Evolutionary conservation across 768 basidiomycete species (phyloP).

Genomic region (Lentinula raphanica): DNA sequence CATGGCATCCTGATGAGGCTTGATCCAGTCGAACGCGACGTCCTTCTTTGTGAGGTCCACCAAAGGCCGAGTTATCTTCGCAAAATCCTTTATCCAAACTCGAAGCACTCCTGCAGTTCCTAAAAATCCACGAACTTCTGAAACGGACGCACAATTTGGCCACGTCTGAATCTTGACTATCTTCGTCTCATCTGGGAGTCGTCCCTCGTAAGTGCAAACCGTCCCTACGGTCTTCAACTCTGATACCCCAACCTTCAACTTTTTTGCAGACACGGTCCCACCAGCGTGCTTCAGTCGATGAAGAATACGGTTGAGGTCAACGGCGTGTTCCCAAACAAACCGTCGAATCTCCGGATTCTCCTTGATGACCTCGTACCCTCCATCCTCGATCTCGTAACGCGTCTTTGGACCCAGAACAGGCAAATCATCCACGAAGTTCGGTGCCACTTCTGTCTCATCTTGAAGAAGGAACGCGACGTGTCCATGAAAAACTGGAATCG

Average conservation of each 20-base stretch:
- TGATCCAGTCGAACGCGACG: constrained; percentile 22
- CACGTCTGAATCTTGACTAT: constrained; percentile 24
- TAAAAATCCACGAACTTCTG: constrained; percentile 18
- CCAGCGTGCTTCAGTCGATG: constrained; percentile 16
- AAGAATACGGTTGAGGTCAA: constrained; percentile 17
- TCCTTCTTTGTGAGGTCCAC: constrained; percentile 9
- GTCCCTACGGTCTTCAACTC: constrained; percentile 26
- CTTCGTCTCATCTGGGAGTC: constrained; percentile 20
- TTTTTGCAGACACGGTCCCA: too few relatives aligned
- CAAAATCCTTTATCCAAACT: not conserved
- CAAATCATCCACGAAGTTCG: constrained; percentile 28
- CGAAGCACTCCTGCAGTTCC: constrained; percentile 7
- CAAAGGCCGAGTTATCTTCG: too few relatives aligned
- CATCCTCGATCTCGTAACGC: constrained; percentile 19
- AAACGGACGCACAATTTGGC: too few relatives aligned
- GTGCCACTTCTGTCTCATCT: constrained; percentile 20
- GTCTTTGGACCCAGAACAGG: constrained; percentile 26
- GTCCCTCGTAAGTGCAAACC: constrained; percentile 25
- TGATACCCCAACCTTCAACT: constrained; percentile 17
- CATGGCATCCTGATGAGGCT: constrained; percentile 3
- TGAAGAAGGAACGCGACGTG: constrained; percentile 27
- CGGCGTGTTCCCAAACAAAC: constrained; percentile 33
- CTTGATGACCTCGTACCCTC: constrained; percentile 13
- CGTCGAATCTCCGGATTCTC: too few relatives aligned
- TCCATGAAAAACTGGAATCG: constrained; percentile 25